phyloP scores from a whole-genome alignment of 1,139 yeast species.

The Suhomyces taliae region DNA sequence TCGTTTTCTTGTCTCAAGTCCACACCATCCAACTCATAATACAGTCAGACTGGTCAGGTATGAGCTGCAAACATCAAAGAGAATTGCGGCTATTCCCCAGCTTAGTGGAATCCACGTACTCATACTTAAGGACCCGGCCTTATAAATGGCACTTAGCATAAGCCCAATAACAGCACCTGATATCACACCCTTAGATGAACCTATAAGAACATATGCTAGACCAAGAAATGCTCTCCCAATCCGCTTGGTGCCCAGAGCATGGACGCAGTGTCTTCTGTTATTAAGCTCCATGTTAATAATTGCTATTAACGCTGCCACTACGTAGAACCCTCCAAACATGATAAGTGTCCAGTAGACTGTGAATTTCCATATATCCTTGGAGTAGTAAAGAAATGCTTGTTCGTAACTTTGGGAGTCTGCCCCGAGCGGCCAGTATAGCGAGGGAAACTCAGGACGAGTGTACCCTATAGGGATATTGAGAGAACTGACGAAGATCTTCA shows the following conservation, averaged over 20 bases:
- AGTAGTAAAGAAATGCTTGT: slow-evolving; percentile 62
- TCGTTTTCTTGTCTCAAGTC: slow-evolving; percentile 11
- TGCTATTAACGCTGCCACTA: slow-evolving; percentile 66
- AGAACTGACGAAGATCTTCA: slow-evolving; percentile 41
- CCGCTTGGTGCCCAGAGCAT: slow-evolving; percentile 14
- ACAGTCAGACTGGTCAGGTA: slow-evolving; percentile 49
- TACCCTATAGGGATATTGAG: slow-evolving; percentile 75
- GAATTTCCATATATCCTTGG: slow-evolving; percentile 79
- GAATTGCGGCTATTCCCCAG: slow-evolving; percentile 68
- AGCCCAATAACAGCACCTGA: slow-evolving; percentile 79
- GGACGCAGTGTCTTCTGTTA: slow-evolving; percentile 20
- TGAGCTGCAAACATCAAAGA: slow-evolving; percentile 65
- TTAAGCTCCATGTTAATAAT: slow-evolving; percentile 36
- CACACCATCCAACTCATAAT: slow-evolving; percentile 11
- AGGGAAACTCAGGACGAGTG: slow-evolving; percentile 75
- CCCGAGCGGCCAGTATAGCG: slow-evolving; percentile 72
- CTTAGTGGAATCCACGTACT: slow-evolving; percentile 92
- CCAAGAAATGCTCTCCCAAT: slow-evolving; percentile 37
- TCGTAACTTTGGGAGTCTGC: slow-evolving; percentile 40
- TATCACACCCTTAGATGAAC: slow-evolving; percentile 63
- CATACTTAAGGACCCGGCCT: slow-evolving; percentile 78
- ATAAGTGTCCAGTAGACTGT: slow-evolving; percentile 81
- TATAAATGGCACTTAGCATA: slow-evolving; percentile 60
- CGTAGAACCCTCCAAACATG: slow-evolving; percentile 61
- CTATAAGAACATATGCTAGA: slow-evolving; percentile 48